Percentiles rank a stretch among this genome's conserved stretches.
phyloP scores from a whole-genome alignment of 2,329 filamentous ascomycete species.

The Phyllosticta paracitricarpa region DNA sequence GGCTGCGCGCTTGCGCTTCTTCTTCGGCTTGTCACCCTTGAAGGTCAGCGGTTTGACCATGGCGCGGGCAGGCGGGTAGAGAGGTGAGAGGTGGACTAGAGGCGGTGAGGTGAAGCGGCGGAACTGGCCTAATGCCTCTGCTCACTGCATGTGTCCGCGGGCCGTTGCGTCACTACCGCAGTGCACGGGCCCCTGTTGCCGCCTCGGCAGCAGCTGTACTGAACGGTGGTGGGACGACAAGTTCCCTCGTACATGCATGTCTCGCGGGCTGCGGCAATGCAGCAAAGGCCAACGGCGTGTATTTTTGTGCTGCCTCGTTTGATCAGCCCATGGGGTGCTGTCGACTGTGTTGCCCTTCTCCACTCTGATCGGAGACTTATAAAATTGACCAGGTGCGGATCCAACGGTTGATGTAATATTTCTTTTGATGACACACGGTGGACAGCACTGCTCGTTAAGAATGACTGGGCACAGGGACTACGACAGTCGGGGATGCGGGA shows the following conservation, averaged over 20 bases:
- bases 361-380: not conserved
- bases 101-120: not conserved
- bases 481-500: no score
- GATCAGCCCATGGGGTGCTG: conserved; percentile 3
- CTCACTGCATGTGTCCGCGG: not conserved
- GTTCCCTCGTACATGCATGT: no score
- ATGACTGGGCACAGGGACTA: no score
- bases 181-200: not conserved
- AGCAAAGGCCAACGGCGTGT: no score
- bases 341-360: conserved; percentile 1
- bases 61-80: conserved; percentile 13
- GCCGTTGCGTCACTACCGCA: not conserved
- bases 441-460: not conserved
- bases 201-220: no score
- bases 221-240: no score
- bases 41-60: conserved; percentile 90
- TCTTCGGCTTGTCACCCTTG: conserved; percentile 93
- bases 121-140: not conserved
- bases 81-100: not conserved
- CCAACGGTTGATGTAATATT: not conserved
- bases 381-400: not conserved
- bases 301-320: conserved; percentile 5
- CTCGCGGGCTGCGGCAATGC: no score
- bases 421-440: not conserved
- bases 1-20: conserved; percentile 73